Conservation (phyloP, 2,329 filamentous ascomycete genomes). For the Fusarium sulawesiense region DNA sequence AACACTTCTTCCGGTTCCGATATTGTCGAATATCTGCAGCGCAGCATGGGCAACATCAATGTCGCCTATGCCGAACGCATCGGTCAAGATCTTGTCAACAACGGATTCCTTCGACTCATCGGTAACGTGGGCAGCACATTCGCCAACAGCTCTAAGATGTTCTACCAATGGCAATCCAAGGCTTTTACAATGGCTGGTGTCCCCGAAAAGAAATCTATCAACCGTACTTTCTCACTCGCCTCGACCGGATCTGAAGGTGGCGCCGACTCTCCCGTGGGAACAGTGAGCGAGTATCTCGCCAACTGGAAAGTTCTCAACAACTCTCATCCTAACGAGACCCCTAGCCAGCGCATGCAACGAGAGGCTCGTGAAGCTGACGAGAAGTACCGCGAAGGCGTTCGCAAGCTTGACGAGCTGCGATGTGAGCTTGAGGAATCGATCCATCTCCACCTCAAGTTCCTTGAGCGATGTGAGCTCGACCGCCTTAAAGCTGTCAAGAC, state of each 20-base stretch:
- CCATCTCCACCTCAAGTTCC: slow-evolving; percentile 90
- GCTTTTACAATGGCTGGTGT: slow-evolving; percentile 89
- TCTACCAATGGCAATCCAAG: slow-evolving; percentile 96
- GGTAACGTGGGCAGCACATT: slow-evolving; percentile 96
- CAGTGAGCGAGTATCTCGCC: slow-evolving; percentile 88
- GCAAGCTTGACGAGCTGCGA: slow-evolving; percentile 87
- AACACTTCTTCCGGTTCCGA: slow-evolving; percentile 93
- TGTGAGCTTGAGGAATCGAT: slow-evolving; percentile 98
- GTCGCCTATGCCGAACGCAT: slow-evolving; percentile 94
- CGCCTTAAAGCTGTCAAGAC: slow-evolving; percentile 98
- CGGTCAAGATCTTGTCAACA: slow-evolving; percentile 88
- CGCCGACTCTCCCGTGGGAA: slow-evolving; percentile 81
- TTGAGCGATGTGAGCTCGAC: slow-evolving; percentile 97
- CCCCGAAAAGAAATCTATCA: slow-evolving; percentile 85
- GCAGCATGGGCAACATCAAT: slow-evolving; percentile 83
- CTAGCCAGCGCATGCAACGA: slow-evolving; percentile 83
- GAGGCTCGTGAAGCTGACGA: slow-evolving; percentile 93
- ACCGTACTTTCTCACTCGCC: slow-evolving; percentile 79
- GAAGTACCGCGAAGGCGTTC: slow-evolving; percentile 88
- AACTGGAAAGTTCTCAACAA: slow-evolving; percentile 91
- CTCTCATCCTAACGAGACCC: slow-evolving; percentile 92
- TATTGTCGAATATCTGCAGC: slow-evolving; percentile 95
- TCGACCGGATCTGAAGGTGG: slow-evolving; percentile 64
- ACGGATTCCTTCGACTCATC: slow-evolving; percentile 88
- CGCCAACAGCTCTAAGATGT: slow-evolving; percentile 96